Evolutionary conservation across 768 basidiomycete genomes (phyloP), one percentile per base, ranked within the genome.

Genomic region (Phanerochaete sordida): DNA sequence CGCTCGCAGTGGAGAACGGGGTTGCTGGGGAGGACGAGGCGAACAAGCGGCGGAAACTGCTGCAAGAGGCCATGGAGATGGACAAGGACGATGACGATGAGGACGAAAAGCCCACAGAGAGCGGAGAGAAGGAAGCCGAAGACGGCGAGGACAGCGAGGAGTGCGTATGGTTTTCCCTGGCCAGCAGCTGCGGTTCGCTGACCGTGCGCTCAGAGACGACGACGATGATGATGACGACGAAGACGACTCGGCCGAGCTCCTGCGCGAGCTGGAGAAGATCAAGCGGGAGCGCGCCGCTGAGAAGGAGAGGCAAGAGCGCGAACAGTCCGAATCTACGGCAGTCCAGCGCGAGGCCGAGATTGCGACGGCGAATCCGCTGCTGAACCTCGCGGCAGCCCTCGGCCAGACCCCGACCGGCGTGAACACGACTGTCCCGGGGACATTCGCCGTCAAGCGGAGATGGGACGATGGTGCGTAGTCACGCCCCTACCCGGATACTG

Each of bases 211-310:
- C 27, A 55, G 55, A 5, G 60, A 60, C 33, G 39, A 43, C 39
- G 84, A 86, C 12, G 83, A 75, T 11, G 77, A 77, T 12, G 75
- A 76, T 2, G 83, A 89, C 19, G 90, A 92, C 9, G 95, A 96
- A 63, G 92, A 94, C 66, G 93, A 96, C 56, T 93, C 94, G 0
- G 94, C 94, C 0, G 96, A 97, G 68, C 80, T 99, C 24, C 79
- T 99, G 62, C 87, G 94, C 26, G 97, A 99, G 72, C 81, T 99
- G n/a, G 96, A 97, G 75, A 98, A 96, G 78, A 98, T 98, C 66
- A 98, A 97, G 75, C 88, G 88, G 49, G 95, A 98, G 69, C 83
- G 96, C 11, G 95, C 95, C 12, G 95, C 90, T 68, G 97, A 98
- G 74, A 94, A 94, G 70, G 88, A 82, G 37, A 80, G 91, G 46